Conservation (phyloP, 768 basidiomycete species). For the Rhizopogon salebrosus region DNA sequence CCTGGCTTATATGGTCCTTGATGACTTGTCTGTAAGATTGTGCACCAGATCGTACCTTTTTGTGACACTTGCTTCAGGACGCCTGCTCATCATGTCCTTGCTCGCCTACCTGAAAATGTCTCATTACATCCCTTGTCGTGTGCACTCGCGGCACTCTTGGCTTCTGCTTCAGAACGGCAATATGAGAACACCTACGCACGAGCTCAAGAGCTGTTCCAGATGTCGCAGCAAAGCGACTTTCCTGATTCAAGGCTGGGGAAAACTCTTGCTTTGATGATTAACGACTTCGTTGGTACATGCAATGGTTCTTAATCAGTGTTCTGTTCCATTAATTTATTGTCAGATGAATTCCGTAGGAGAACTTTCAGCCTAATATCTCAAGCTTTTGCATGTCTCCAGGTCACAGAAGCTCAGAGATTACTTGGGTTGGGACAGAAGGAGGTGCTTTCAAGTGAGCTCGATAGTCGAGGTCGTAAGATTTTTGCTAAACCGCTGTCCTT, state of each 20-base stretch:
- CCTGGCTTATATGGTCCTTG: slow-evolving; percentile 57
- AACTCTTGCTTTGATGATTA: slow-evolving; percentile 39
- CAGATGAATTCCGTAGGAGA: slow-evolving; percentile 56
- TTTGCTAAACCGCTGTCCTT: not conserved
- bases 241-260: slow-evolving; percentile 40
- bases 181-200: slow-evolving; percentile 52
- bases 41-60: not conserved
- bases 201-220: slow-evolving; percentile 35
- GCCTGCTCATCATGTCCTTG: slow-evolving; percentile 53
- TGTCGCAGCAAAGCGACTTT: slow-evolving; percentile 40
- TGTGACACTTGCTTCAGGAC: slow-evolving; percentile 34
- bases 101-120: slow-evolving; percentile 49
- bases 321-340: not conserved
- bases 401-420: slow-evolving; percentile 50
- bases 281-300: slow-evolving; percentile 48
- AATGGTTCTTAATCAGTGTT: not conserved
- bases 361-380: slow-evolving; percentile 52
- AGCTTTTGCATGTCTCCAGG: slow-evolving; percentile 60
- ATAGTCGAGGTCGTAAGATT: not conserved
- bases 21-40: slow-evolving; percentile 48
- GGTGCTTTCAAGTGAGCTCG: slow-evolving; percentile 25
- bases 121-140: slow-evolving; percentile 38
- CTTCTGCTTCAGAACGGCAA: slow-evolving; percentile 48
- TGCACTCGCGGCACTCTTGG: slow-evolving; percentile 41
- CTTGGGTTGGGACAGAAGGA: slow-evolving; percentile 40